phyloP scores from a whole-genome alignment of 345 rosid genomes.

The Brassica nigra region DNA sequence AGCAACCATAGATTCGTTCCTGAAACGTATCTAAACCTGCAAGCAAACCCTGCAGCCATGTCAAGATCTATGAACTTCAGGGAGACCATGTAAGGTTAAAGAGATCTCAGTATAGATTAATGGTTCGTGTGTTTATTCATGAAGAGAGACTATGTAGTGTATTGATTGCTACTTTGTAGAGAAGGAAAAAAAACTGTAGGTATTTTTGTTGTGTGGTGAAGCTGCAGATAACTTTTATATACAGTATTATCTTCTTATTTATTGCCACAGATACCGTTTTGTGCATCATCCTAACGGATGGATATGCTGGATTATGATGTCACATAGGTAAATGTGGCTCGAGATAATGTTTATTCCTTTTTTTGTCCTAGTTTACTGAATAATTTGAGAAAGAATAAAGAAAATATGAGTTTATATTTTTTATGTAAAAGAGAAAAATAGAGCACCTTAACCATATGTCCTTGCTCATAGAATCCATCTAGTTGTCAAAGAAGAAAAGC shows the following conservation, averaged over 20 bases:
- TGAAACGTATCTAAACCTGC: slow-evolving; percentile 45
- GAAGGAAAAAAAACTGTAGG: background rate
- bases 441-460: slow-evolving; percentile 13
- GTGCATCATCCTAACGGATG: background rate
- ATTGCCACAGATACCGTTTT: slow-evolving; percentile 11
- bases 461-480: slow-evolving; percentile 7
- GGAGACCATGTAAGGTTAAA: slow-evolving; percentile 45
- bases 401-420: slow-evolving; percentile 2
- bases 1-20: slow-evolving; percentile 28
- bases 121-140: background rate
- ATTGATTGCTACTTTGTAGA: slow-evolving; percentile 22
- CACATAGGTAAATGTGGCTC: background rate
- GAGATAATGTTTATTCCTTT: background rate
- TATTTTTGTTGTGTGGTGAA: slow-evolving; percentile 6
- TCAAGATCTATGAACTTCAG: slow-evolving; percentile 67
- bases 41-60: slow-evolving; percentile 78
- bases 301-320: slow-evolving; percentile 9
- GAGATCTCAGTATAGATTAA: background rate
- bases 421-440: slow-evolving; percentile 22
- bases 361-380: background rate
- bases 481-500: background rate
- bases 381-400: background rate
- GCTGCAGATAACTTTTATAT: slow-evolving; percentile 11
- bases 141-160: slow-evolving; percentile 11
- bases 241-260: background rate